Base-by-base conservation (phyloP, 2,329 filamentous ascomycete genomes). In the Calonectria ilicicola region DNA sequence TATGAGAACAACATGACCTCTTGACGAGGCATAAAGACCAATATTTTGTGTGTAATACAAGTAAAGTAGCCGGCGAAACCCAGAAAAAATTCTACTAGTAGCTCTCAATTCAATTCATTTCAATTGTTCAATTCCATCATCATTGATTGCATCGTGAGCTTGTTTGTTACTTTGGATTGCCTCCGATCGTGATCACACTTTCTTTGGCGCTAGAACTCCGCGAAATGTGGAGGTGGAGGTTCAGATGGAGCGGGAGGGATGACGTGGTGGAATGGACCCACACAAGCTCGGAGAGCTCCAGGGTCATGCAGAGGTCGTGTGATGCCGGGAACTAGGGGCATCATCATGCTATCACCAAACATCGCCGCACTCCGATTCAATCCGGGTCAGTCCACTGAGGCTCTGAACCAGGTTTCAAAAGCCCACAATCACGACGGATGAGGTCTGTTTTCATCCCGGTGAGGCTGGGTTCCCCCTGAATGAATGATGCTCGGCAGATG, bases 211-310 rank as follows among this genome's bases (percentile, higher is more conserved):
- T 70, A 62, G 44, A 60, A n/a, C 27, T 27, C 53, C 35, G 63
- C 65, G 77, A 76, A 79, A 68, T 79, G 77, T 71, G 77, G 77
- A 79, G 77, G 76, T 78, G 72, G 73, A 79, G 76, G 77, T 72
- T 49, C 67, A 23, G 53, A 60, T 60, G 53, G 35, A 60, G 35
- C 32, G 53, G 38, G 53, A 40, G 49, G 70, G 62, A 77, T 78
- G 76, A 77, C 76, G 75, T 75, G 71, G 71, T 76, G 53, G 69
- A 44, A 51, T 38, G 68, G 78, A 75, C 78, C 78, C 78, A 80
- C 78, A 80, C 78, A 74, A 80, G 78, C 78, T 79, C 75, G 70
- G 74, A 73, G 77, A 80, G 78, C 78, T 80, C 78, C 74, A 78
- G 70, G 63, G 38, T 70, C 72, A 69, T 74, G 69, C 73, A 67